Conservation (phyloP, 805 yeast species). For the Tetrapisispora taiwanensis region DNA sequence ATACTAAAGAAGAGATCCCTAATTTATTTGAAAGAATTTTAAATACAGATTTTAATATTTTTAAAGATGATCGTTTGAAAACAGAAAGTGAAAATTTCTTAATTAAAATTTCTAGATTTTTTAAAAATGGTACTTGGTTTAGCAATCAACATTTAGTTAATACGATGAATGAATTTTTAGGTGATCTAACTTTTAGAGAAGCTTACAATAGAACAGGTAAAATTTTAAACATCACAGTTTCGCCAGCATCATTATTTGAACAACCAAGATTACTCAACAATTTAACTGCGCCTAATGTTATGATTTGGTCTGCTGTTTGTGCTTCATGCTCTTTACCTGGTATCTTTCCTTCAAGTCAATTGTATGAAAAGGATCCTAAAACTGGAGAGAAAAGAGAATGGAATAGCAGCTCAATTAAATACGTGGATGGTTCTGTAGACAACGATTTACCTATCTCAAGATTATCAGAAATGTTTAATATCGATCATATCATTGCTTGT, state of each 20-base stretch:
- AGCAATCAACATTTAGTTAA: constrained; percentile 60
- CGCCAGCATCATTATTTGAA: constrained; percentile 84
- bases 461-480: constrained; percentile 92
- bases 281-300: constrained; percentile 69
- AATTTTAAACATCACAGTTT: constrained; percentile 87
- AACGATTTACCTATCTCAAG: constrained; percentile 87
- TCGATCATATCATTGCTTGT: constrained; percentile 93
- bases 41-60: constrained; percentile 39
- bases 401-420: constrained; percentile 63
- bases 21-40: constrained; percentile 42
- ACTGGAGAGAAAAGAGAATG: constrained; percentile 72
- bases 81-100: constrained; percentile 44
- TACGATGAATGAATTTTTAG: constrained; percentile 71
- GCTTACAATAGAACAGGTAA: constrained; percentile 91
- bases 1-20: constrained; percentile 59
- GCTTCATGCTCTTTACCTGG: constrained; percentile 94
- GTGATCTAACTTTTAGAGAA: constrained; percentile 86
- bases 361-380: constrained; percentile 69
- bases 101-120: constrained; percentile 44
- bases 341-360: constrained; percentile 74
- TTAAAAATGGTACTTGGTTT: constrained; percentile 84
- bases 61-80: constrained; percentile 44
- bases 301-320: constrained; percentile 83
- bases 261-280: constrained; percentile 78
- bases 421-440: constrained; percentile 94